These are phyloP conservation scores for Calonectria fujianensis DNA, from an alignment of 2,329 filamentous ascomycete species.

Conservation along the genomic window DNA sequence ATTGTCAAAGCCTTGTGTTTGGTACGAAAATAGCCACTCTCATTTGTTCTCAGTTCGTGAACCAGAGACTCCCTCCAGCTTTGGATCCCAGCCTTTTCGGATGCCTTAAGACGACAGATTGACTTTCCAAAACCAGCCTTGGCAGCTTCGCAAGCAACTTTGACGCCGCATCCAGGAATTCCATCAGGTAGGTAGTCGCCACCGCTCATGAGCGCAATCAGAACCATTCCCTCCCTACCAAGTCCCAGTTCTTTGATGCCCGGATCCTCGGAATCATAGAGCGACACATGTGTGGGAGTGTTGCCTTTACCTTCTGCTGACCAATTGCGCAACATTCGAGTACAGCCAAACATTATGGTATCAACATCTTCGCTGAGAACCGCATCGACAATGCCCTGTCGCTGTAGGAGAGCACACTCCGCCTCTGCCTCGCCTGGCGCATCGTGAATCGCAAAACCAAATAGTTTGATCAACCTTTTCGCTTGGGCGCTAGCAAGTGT, in stretches of 20 bases:
- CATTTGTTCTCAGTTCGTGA: slow-evolving; percentile 88
- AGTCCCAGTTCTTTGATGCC: slow-evolving; percentile 74
- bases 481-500: slow-evolving; percentile 83
- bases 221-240: slow-evolving; percentile 91
- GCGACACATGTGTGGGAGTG: slow-evolving; percentile 87
- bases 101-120: slow-evolving; percentile 79
- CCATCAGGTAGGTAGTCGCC: slow-evolving; percentile 95
- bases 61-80: slow-evolving; percentile 84
- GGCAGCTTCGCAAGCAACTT: slow-evolving; percentile 92
- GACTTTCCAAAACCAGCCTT: slow-evolving; percentile 89
- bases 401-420: slow-evolving; percentile 92
- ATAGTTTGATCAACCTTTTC: slow-evolving; percentile 88
- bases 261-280: slow-evolving; percentile 81
- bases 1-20: slow-evolving; percentile 85
- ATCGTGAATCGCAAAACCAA: slow-evolving; percentile 88
- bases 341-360: slow-evolving; percentile 97
- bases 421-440: slow-evolving; percentile 97
- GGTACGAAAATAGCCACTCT: slow-evolving; percentile 85
- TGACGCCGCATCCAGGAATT: slow-evolving; percentile 90
- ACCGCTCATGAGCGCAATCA: slow-evolving; percentile 95
- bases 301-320: slow-evolving; percentile 80
- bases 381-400: slow-evolving; percentile 89
- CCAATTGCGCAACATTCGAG: slow-evolving; percentile 86
- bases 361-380: slow-evolving; percentile 98
- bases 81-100: slow-evolving; percentile 75